Base-by-base conservation (phyloP, 306 rosid genomes). In the Gastrolobium bilobum region DNA sequence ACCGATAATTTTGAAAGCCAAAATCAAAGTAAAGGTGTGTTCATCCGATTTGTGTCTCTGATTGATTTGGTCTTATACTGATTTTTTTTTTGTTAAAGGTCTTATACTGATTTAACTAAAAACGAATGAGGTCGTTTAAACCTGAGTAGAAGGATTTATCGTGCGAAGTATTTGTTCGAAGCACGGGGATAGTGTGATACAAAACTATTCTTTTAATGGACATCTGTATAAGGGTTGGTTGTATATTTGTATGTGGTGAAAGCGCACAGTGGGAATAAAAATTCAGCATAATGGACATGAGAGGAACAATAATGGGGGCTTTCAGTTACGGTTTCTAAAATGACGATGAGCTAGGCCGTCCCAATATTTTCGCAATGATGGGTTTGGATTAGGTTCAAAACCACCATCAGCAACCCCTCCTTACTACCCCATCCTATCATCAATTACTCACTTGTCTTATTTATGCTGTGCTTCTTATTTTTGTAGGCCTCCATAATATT, bases 301-400 rank as follows among this genome's bases (percentile, higher is more conserved):
- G 78, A 78, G 89, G 86, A 86, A 86, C 86, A 89, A 89, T 90
- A 80, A 92, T 92, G 98, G 89, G 87, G 84, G 86, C 68, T 88
- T 81, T 84, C 11, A 85, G 90, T 87, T 86, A 95, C 91, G 88
- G 88, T 79, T 83, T 90, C 82, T 46, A 90, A 92, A 93, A 95
- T 96, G 99, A 95, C 91, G 97, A 94, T 85, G 97, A 92, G 94
- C 98, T 93, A 91, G 92, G 93, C 88, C 98, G 87, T 90, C 92
- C 94, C 91, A 92, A 93, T 97, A 93, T 96, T n/a, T n/a, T 85
- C 94, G 98, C 98, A 96, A 96, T 96, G 91, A 96, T 96, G 97
- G 87, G 89, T 88, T 83, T 84, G 97, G 99, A 91, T 96, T 93
- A 98, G 98, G 88, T 93, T 87, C 90, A 69, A 91, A 87, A 89